Base-by-base conservation (phyloP, 495 filamentous ascomycete species). In the Aspergillus diversus region DNA sequence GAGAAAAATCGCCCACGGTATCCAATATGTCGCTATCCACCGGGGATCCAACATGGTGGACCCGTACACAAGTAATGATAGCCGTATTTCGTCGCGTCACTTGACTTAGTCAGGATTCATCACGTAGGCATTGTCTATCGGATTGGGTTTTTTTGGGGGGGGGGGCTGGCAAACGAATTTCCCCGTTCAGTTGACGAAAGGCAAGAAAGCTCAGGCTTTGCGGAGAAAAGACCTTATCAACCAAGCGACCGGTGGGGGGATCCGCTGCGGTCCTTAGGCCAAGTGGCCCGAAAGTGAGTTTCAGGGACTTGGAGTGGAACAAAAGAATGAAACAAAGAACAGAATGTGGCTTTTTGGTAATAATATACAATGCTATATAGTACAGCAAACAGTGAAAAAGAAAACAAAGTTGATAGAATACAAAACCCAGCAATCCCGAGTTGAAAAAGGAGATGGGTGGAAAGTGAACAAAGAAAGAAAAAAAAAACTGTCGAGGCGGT, bases 11-110 rank as follows among this genome's bases (percentile, higher is more conserved):
- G 55, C 64, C 52, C 58, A 58, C 8, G 57, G 50, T 1, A 64
- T 49, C 63, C 62, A 64, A 32, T 53, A 58, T 51, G 61, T 57
- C 17, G 54, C 52, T 7, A 60, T 49, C 65, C 69, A 68, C 35
- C 55, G 42, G 13, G 61, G 32, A 35, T 57, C 46, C 32, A 63
- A 33, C 63, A 65, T 65, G 35, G 56, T 54, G 6, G 21, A 51
- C 56, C 21, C 21, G 21, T 27, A 27, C 21, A 27, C 21, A 27
- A 27, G 21, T 27, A 27, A 27, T 27, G 21, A 2, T 27, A 27
- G 21, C 27, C 8, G 17, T 50, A 17, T 50, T 50, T 46, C 55
- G 32, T 32, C 21, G 17, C 17, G 55, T 47, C n/a, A 46, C 39
- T 47, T 47, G 27, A 39, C 39, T 57, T 31, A 15, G 39, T 32